A percentile compares a stretch with the other conserved stretches of the same genome.
Conservation (phyloP, 768 basidiomycete species). For the Cystofilobasidium macerans region DNA sequence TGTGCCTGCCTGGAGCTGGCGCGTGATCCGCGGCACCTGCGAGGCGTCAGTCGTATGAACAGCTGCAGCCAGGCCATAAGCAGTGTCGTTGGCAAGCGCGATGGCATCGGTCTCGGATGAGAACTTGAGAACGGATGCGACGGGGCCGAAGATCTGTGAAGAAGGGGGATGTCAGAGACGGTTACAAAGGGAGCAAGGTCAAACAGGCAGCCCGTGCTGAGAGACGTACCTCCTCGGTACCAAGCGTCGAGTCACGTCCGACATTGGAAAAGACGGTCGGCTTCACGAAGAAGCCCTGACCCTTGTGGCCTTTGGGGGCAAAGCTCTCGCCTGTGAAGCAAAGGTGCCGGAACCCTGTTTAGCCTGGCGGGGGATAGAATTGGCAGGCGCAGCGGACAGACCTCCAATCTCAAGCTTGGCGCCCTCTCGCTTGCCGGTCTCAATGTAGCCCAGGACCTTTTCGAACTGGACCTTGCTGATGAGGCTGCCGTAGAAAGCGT, state of each 20-base stretch:
- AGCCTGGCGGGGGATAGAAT: background rate
- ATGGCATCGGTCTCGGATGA: conserved; percentile 79
- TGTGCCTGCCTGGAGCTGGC: conserved; percentile 64
- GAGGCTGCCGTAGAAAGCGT: conserved; percentile 18
- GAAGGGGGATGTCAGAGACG: background rate
- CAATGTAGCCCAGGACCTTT: conserved; percentile 60
- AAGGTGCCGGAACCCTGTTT: background rate
- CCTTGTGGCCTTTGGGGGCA: conserved; percentile 38
- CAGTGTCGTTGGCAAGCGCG: conserved; percentile 70
- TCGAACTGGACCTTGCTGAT: conserved; percentile 41
- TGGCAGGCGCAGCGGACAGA: conserved; percentile 28
- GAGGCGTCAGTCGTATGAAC: conserved; percentile 72
- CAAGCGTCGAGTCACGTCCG: conserved; percentile 60
- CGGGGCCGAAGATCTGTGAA: conserved; percentile 33
- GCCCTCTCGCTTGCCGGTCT: conserved; percentile 57
- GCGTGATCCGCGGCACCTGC: conserved; percentile 59
- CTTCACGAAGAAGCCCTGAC: conserved; percentile 65
- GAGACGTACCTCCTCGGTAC: conserved; percentile 43
- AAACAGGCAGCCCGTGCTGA: background rate
- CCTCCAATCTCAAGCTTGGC: conserved; percentile 51
- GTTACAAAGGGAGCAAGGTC: background rate
- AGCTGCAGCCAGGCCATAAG: conserved; percentile 75
- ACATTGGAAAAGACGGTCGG: conserved; percentile 69
- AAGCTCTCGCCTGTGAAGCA: conserved; percentile 41
- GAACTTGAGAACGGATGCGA: conserved; percentile 72